Percentiles rank a stretch among this genome's conserved stretches.
Evolutionary conservation across 306 rosid species (phyloP).

Genomic region (Gastrolobium villosum): DNA sequence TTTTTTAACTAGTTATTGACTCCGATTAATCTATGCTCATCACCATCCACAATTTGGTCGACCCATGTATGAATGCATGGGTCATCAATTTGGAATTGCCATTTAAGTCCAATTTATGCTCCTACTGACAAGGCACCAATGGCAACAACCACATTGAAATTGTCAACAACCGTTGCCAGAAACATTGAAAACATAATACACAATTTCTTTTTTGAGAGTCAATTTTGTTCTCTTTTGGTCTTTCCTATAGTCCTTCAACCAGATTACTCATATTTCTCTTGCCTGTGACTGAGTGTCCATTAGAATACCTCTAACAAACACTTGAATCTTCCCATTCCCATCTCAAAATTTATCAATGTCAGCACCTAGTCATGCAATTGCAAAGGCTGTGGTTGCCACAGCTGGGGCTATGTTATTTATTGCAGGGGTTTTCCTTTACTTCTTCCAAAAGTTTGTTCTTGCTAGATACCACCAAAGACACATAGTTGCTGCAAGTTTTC

Average conservation of each 20-base stretch:
- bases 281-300: background rate
- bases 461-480: constrained; percentile 47
- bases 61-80: constrained; percentile 2
- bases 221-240: background rate
- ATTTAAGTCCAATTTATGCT: constrained; percentile 29
- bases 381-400: constrained; percentile 63
- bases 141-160: constrained; percentile 67
- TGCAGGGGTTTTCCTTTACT: constrained; percentile 54
- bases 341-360: constrained; percentile 52
- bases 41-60: constrained; percentile 38
- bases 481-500: constrained; percentile 51
- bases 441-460: constrained; percentile 46
- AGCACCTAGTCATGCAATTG: constrained; percentile 46
- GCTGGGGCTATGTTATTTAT: constrained; percentile 56
- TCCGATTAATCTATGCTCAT: background rate
- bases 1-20: background rate
- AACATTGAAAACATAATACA: constrained; percentile 26
- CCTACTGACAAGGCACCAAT: constrained; percentile 38
- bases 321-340: constrained; percentile 16
- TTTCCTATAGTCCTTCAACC: constrained; percentile 1
- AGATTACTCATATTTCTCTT: background rate
- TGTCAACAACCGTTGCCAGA: constrained; percentile 50
- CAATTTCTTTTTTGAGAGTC: background rate
- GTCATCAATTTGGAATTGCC: constrained; percentile 37
- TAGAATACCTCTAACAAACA: constrained; percentile 26